phyloP scores from a whole-genome alignment of 1,139 yeast genomes.

The Hyphopichia fennica region DNA sequence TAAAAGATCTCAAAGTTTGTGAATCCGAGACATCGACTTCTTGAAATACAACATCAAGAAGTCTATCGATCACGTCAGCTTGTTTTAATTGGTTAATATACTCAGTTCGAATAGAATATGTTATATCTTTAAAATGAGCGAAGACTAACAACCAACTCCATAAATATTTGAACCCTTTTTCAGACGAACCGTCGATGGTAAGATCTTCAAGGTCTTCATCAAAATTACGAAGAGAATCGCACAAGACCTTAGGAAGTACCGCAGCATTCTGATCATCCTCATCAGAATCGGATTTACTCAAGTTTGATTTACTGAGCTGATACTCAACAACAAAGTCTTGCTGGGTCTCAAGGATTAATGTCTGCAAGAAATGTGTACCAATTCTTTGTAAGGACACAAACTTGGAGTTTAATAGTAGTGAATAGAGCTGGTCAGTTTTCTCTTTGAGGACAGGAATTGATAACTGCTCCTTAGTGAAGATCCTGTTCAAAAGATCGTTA shows the following conservation, averaged over 20 bases:
- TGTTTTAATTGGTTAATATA: slow-evolving; percentile 60
- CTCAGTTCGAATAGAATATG: slow-evolving; percentile 61
- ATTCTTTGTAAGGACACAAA: slow-evolving; percentile 34
- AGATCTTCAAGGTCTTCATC: slow-evolving; percentile 23
- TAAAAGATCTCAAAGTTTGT: slow-evolving; percentile 29
- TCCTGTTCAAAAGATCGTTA: slow-evolving; percentile 33
- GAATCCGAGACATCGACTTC: slow-evolving; percentile 45
- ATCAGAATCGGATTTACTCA: slow-evolving; percentile 15
- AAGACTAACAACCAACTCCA: slow-evolving; percentile 74
- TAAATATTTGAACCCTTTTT: slow-evolving; percentile 44
- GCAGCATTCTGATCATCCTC: slow-evolving; percentile 18
- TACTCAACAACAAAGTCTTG: slow-evolving; percentile 62
- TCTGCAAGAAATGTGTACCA: slow-evolving; percentile 35
- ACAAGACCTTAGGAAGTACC: slow-evolving; percentile 35
- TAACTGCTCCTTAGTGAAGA: slow-evolving; percentile 16
- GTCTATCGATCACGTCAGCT: slow-evolving; percentile 42
- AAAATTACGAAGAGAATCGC: slow-evolving; percentile 19
- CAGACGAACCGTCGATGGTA: slow-evolving; percentile 34
- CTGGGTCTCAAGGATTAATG: slow-evolving; percentile 39
- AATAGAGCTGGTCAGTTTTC: slow-evolving; percentile 18
- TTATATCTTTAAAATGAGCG: slow-evolving; percentile 62
- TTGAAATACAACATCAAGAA: slow-evolving; percentile 53
- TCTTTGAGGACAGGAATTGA: slow-evolving; percentile 13
- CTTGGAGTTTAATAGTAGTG: slow-evolving; percentile 20
- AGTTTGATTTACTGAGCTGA: slow-evolving; percentile 44